phyloP scores from a whole-genome alignment of 768 basidiomycete species.

The Xerocomellus intermedius region DNA sequence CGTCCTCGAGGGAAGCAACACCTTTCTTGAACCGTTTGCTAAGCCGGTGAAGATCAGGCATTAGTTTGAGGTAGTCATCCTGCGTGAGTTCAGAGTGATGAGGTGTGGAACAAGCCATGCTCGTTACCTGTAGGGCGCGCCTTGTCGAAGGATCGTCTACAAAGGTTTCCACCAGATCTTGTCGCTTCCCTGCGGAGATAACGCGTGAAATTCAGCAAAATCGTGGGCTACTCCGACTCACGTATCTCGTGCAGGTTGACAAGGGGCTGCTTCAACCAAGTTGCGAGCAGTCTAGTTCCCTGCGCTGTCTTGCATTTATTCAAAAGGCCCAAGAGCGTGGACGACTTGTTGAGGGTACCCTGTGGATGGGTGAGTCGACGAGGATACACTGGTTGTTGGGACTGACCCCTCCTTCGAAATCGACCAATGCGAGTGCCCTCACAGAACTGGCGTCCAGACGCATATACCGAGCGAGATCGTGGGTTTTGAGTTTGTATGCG shows the following conservation, averaged over 20 bases:
- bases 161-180: slow-evolving; percentile 84
- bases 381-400: neutral
- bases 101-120: neutral
- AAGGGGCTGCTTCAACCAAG: slow-evolving; percentile 95
- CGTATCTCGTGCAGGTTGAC: slow-evolving; percentile 93
- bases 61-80: slow-evolving; percentile 84
- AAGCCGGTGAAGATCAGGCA: slow-evolving; percentile 93
- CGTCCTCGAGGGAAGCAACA: slow-evolving; percentile 85
- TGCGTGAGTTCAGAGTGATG: slow-evolving; percentile 30
- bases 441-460: slow-evolving; percentile 93
- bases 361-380: slow-evolving; percentile 21
- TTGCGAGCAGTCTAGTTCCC: slow-evolving; percentile 80
- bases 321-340: slow-evolving; percentile 83
- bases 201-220: no score
- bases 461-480: slow-evolving; percentile 95
- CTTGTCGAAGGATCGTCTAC: slow-evolving; percentile 75
- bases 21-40: slow-evolving; percentile 89
- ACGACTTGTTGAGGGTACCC: slow-evolving; percentile 71
- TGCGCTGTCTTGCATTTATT: slow-evolving; percentile 98
- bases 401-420: slow-evolving; percentile 49
- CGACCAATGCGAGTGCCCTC: slow-evolving; percentile 82
- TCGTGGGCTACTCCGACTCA: slow-evolving; percentile 36
- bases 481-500: slow-evolving; percentile 76
- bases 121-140: slow-evolving; percentile 67
- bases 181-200: slow-evolving; percentile 63